Percentiles rank a stretch among this genome's conserved stretches.
Conservation (phyloP, 164 flowering plant genomes). For the Paratinospora sagittata region DNA sequence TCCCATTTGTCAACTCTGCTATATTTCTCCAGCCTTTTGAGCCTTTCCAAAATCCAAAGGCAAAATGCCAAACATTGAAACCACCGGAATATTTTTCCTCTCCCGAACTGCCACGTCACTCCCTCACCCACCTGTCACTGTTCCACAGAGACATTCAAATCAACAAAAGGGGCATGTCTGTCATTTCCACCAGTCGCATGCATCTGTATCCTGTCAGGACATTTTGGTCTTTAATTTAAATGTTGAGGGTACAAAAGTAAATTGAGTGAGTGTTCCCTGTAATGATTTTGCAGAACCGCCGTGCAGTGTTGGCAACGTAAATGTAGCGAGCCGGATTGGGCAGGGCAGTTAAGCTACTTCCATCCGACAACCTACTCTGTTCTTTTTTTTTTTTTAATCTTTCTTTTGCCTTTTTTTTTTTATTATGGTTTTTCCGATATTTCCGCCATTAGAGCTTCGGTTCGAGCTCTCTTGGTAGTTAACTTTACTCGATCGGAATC, state of each 20-base stretch:
- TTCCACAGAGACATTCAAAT: neutral
- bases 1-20: neutral
- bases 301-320: slow-evolving; percentile 23
- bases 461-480: neutral
- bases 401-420: slow-evolving; percentile 11
- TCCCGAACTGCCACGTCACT: neutral
- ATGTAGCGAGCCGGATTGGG: too few species aligned
- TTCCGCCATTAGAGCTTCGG: slow-evolving; percentile 14
- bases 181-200: neutral
- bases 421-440: neutral
- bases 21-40: too few species aligned
- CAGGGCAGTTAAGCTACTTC: slow-evolving; percentile 55
- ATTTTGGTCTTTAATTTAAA: neutral
- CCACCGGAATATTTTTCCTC: neutral
- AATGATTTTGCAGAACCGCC: slow-evolving; percentile 11
- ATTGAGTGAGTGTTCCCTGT: neutral
- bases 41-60: neutral
- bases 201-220: neutral
- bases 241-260: neutral
- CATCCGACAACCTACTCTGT: slow-evolving; percentile 39
- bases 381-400: too few species aligned
- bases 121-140: neutral
- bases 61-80: neutral
- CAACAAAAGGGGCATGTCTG: neutral
- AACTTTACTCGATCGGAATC: neutral